These are phyloP conservation scores for Amauroascus niger DNA, from an alignment of 2,329 filamentous ascomycete genomes.

Conservation along the genomic window DNA sequence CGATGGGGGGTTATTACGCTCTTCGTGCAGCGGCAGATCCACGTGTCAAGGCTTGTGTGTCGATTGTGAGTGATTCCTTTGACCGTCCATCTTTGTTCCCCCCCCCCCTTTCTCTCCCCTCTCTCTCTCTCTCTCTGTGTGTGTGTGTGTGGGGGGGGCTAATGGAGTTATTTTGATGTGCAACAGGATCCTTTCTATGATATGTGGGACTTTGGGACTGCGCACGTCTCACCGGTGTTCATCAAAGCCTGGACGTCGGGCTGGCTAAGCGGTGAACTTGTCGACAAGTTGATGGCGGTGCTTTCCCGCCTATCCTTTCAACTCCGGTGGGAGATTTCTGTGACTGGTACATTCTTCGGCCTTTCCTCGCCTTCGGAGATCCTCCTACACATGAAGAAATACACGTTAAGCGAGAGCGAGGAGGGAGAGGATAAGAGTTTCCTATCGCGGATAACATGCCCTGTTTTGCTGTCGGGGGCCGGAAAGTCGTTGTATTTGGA, in stretches of 20 bases:
- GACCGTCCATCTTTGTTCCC: no score
- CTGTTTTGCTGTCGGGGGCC: slow-evolving; percentile 3
- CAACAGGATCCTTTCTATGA: slow-evolving; percentile 33
- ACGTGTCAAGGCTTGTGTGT: slow-evolving; percentile 39
- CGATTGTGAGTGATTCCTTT: no score
- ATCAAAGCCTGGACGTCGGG: slow-evolving; percentile 22
- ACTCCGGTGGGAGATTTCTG: slow-evolving; percentile 23
- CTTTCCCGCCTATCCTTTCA: slow-evolving; percentile 20
- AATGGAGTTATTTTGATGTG: no score
- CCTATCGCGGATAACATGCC: background rate
- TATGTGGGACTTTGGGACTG: slow-evolving; percentile 25
- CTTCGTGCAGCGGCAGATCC: slow-evolving; percentile 36
- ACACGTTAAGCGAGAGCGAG: background rate
- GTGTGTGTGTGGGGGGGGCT: no score
- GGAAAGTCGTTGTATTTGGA: background rate
- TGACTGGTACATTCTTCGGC: slow-evolving; percentile 1
- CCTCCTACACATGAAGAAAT: background rate
- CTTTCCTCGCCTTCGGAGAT: background rate
- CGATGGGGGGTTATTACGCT: slow-evolving; percentile 41
- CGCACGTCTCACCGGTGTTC: slow-evolving; percentile 21
- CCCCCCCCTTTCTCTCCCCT: no score
- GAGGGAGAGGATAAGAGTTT: background rate
- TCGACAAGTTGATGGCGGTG: slow-evolving; percentile 24
- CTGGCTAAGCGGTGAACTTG: slow-evolving; percentile 23
- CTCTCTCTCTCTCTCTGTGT: no score